Base-by-base conservation (phyloP, 108 stramenopile species). In the Cyclotella choctawhatcheeana region DNA sequence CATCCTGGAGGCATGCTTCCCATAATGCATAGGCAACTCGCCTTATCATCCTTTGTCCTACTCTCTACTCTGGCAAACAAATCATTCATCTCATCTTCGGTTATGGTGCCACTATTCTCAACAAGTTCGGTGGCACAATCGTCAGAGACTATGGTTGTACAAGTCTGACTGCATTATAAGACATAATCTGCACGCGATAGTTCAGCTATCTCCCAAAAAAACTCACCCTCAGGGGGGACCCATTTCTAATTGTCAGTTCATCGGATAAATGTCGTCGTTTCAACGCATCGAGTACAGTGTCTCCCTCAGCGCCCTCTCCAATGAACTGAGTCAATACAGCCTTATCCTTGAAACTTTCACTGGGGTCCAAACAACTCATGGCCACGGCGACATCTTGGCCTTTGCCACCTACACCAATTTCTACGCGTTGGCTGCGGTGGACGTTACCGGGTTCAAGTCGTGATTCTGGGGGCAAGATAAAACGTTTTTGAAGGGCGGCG, bases 1-100 rank as follows among this genome's bases (percentile, higher is more conserved):
- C 89, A 91, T 1, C 92, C 92, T 5, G 94, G 94, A 8, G 94
- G 94, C 90, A 93, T 87, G 50, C 81, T 83, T 22, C 94, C 94
- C 94, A 93, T 93, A 62, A 95, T 78, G 66, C 91, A 93, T 16
- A 92, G 44, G 21, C 84, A 79, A 24, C 48, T 13, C 10, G 79
- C 72, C 32, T 67, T 72, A 20, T 58, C 76, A 37, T 52, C 58
- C n/a, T 55, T 32, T 31, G 58, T 51, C 52, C 74, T 6, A 18
- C 53, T 58, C 17, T 79, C 77, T 0, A 89, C 31, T 20, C 73
- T 86, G 10, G 16, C 31, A 16, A 72, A 32, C 27, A 95, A 65
- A 6, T 72, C 59, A 33, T 75, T 30, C 52, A 87, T 69, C 67
- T 95, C 94, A 0, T 77, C 54, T 1, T 44, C 45, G 34, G 67